Evolutionary conservation across 176 grass and related monocot genomes (phyloP), one percentile per base, ranked within the genome.

Genomic region (Bonia amplexicaulis): DNA sequence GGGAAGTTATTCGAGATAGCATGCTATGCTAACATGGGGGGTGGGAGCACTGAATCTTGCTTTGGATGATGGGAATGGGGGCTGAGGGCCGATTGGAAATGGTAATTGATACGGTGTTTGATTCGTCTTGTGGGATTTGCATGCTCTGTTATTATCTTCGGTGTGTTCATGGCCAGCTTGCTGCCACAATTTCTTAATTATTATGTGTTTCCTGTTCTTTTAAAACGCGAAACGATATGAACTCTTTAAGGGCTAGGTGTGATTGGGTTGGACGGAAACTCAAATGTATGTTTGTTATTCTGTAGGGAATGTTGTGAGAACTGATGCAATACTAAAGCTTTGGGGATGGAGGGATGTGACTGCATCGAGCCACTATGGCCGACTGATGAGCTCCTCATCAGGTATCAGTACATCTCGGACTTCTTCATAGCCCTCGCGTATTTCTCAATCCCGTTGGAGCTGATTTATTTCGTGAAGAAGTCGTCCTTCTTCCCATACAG

Each of bases 391-490:
- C 84, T 91, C 8, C 87, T 94, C 3, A 86, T 89, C 76, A 91
- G 88, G 85, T 94, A 87, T 69, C 92, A 92, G 71, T 92, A 91
- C 84, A 86, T 91, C 51, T 91, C 89, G 7, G 94, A 97, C 87
- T 97, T 97, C 77, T 91, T 97, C 74, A 97, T 97, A 61, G 92
- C 90, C 54, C 88, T 94, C 13, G 92, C 92, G 0, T 97, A 94
- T 76, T 92, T 97, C 90, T 89, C 90, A 9, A 94, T 97, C 69
- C 94, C 90, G 0, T 73, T 97, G n/a, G 90, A 97, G 83, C 86
- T 97, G 57, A 90, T 92, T 68, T 97, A 94, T 66, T 94, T 97
- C n/a, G 85, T 90, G 45, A 94, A 92, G 86, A 94, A 92, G 83
- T 94, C 88, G 2, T 89, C 92, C 49, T 87, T 92, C 86, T 85